Evolutionary conservation across 83 land plant genomes (phyloP).

Genomic region (Picea abies): DNA sequence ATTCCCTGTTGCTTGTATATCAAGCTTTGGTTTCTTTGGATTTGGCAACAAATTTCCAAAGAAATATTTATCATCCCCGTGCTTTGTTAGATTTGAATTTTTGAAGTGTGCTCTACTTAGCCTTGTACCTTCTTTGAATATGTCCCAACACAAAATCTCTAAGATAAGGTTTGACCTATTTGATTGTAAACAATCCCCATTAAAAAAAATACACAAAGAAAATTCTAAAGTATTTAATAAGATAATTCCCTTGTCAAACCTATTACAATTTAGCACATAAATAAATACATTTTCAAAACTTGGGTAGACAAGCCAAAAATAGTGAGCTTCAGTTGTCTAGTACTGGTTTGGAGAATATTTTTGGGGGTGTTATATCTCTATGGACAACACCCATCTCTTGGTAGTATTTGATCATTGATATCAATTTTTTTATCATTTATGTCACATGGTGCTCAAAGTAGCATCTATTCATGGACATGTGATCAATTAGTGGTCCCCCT

Average conservation of each 20-base stretch:
- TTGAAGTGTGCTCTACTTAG: too few species aligned
- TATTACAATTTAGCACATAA: slow-evolving; percentile 35
- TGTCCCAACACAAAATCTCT: slow-evolving; percentile 69
- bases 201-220: not conserved
- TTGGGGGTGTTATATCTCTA: slow-evolving; percentile 74
- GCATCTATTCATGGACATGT: slow-evolving; percentile 44
- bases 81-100: too few species aligned
- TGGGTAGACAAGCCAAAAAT: slow-evolving; percentile 68
- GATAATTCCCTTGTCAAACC: too few species aligned
- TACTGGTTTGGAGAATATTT: slow-evolving; percentile 50
- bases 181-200: not conserved
- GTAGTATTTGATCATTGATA: slow-evolving; percentile 53
- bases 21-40: too few species aligned
- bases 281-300: slow-evolving; percentile 41
- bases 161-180: slow-evolving; percentile 65
- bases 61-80: not conserved
- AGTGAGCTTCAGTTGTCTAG: slow-evolving; percentile 59
- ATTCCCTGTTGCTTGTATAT: too few species aligned
- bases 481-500: slow-evolving; percentile 57
- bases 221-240: not conserved
- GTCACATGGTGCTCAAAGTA: slow-evolving; percentile 48
- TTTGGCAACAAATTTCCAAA: slow-evolving; percentile 45
- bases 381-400: slow-evolving; percentile 85
- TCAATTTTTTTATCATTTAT: slow-evolving; percentile 42
- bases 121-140: slow-evolving; percentile 68